phyloP scores from a whole-genome alignment of 1,284 basidiomycete species.

The Malassezia japonica region DNA sequence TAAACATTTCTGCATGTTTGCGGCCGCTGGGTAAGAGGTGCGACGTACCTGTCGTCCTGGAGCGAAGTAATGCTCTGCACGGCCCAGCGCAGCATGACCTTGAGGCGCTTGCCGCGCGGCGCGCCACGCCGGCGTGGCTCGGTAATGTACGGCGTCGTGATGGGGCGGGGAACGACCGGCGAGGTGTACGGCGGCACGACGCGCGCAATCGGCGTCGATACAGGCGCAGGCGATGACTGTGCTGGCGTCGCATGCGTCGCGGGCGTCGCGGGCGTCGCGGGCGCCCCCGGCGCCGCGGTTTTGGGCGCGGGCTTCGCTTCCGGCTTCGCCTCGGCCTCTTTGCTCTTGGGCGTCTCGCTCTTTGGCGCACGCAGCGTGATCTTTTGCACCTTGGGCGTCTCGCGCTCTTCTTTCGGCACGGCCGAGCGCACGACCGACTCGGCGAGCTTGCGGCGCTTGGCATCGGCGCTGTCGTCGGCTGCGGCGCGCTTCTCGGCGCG shows the following conservation, averaged over 20 bases:
- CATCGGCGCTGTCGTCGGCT: not conserved
- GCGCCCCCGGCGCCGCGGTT: not conserved
- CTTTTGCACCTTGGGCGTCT: conserved; percentile 2
- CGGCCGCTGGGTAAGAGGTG: too few relatives aligned
- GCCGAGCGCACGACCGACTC: not conserved
- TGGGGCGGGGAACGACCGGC: conserved; percentile 1
- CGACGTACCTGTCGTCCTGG: conserved; percentile 12
- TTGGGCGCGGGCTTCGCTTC: not conserved
- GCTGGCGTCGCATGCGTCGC: not conserved
- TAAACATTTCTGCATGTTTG: conserved; percentile 27
- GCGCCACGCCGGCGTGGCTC: conserved; percentile 17
- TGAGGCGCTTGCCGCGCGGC: conserved; percentile 38
- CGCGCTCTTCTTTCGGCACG: not conserved
- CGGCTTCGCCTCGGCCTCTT: not conserved
- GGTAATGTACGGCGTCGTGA: not conserved
- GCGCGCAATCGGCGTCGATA: conserved; percentile 3
- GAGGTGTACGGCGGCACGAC: not conserved
- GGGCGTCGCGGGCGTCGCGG: not conserved
- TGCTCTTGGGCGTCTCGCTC: not conserved
- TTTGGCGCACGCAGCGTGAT: conserved; percentile 9
- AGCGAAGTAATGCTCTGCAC: conserved; percentile 24
- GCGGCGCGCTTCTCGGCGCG: not conserved
- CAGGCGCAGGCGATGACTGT: not conserved
- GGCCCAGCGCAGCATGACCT: conserved; percentile 34
- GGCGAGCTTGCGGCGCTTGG: not conserved